A percentile compares a stretch with the other conserved stretches of the same genome.
These are phyloP conservation scores for Monilinia laxa DNA, from an alignment of 2,329 filamentous ascomycete genomes.

Conservation along the genomic window DNA sequence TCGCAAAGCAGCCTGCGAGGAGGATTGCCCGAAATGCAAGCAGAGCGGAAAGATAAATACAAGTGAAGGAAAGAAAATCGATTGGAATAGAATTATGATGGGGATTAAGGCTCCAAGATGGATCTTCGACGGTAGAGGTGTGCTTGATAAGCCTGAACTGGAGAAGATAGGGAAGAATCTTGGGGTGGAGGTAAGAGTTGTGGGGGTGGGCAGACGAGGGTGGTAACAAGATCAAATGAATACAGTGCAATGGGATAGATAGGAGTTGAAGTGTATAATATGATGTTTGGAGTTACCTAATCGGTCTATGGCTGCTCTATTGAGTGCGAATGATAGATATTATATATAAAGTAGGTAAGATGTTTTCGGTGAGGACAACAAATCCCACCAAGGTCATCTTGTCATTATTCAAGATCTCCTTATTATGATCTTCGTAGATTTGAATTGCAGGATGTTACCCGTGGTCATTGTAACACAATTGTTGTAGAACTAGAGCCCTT, in stretches of 20 bases:
- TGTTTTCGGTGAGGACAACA: not conserved
- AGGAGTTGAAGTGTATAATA: not conserved
- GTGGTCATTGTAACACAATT: too few species aligned
- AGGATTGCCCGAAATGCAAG: conserved; percentile 41
- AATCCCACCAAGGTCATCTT: too few species aligned
- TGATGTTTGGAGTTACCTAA: not conserved
- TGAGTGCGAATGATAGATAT: not conserved
- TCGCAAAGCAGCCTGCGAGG: conserved; percentile 34
- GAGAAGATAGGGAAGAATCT: conserved; percentile 33
- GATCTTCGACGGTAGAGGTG: conserved; percentile 49
- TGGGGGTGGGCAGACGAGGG: conserved; percentile 24
- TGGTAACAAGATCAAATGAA: not conserved
- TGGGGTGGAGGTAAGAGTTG: conserved; percentile 29
- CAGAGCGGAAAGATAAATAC: conserved; percentile 11
- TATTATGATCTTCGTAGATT: too few species aligned
- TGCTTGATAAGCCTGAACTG: conserved; percentile 37
- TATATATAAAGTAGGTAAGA: not conserved
- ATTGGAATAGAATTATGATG: conserved; percentile 48
- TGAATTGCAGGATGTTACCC: too few species aligned
- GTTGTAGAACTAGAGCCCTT: too few species aligned
- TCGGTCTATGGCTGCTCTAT: not conserved
- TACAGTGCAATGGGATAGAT: not conserved
- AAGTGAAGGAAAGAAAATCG: conserved; percentile 38
- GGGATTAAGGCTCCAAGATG: conserved; percentile 49
- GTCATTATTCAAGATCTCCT: too few species aligned